Conservation (phyloP, 176 grass and related monocot genomes). For the Cocos nucifera region DNA sequence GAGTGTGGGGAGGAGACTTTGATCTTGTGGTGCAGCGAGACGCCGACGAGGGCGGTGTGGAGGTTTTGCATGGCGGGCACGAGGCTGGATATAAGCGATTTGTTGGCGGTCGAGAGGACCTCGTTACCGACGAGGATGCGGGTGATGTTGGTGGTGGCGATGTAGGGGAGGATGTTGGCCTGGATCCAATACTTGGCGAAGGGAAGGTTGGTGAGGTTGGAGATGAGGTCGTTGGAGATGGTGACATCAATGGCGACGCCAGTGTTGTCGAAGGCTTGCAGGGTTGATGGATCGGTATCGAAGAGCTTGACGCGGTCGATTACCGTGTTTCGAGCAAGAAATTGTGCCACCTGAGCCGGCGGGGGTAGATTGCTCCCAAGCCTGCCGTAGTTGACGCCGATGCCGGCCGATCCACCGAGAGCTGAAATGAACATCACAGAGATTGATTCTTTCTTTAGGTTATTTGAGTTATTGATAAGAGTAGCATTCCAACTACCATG, state of each 20-base stretch:
- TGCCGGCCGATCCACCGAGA: conserved; percentile 21
- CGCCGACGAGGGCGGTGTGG: conserved; percentile 39
- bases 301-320: conserved; percentile 60
- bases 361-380: conserved; percentile 40
- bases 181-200: conserved; percentile 40
- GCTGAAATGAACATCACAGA: background rate
- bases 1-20: conserved; percentile 66
- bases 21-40: conserved; percentile 22
- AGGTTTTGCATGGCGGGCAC: conserved; percentile 71
- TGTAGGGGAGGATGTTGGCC: conserved; percentile 34
- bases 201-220: conserved; percentile 20
- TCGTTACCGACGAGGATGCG: conserved; percentile 64
- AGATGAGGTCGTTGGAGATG: conserved; percentile 40
- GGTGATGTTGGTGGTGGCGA: conserved; percentile 33
- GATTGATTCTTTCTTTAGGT: too few relatives aligned
- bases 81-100: conserved; percentile 34
- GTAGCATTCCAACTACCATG: too few relatives aligned
- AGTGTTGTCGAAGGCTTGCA: conserved; percentile 53
- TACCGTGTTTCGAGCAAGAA: conserved; percentile 52
- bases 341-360: conserved; percentile 41
- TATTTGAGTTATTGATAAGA: too few relatives aligned
- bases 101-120: conserved; percentile 49
- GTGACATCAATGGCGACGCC: conserved; percentile 57
- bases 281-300: conserved; percentile 33
- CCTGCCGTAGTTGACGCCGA: conserved; percentile 69